phyloP scores from a whole-genome alignment of 2,329 filamentous ascomycete species.

The Neurospora sp. region DNA sequence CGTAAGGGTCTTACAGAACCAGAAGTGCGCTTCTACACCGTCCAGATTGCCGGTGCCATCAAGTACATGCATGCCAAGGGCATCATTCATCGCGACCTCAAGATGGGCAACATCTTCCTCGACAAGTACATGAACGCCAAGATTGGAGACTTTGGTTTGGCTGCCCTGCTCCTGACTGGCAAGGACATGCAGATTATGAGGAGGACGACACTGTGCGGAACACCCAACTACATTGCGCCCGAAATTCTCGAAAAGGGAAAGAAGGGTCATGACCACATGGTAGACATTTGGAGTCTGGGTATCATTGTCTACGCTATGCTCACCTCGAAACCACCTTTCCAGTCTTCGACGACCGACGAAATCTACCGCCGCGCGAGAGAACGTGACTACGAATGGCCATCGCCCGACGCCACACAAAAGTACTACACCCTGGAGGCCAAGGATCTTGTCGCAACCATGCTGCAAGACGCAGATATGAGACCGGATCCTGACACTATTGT shows the following conservation, averaged over 20 bases:
- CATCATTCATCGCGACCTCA: slow-evolving; percentile 92
- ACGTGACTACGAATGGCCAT: slow-evolving; percentile 73
- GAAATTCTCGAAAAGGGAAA: slow-evolving; percentile 92
- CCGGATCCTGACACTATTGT: slow-evolving; percentile 71
- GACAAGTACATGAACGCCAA: slow-evolving; percentile 96
- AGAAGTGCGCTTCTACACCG: slow-evolving; percentile 85
- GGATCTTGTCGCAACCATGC: slow-evolving; percentile 65
- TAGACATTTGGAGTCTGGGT: slow-evolving; percentile 96
- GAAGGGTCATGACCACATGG: slow-evolving; percentile 93
- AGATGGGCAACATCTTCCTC: slow-evolving; percentile 96
- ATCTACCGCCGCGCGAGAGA: slow-evolving; percentile 66
- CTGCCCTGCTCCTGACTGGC: slow-evolving; percentile 82
- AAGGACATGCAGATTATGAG: slow-evolving; percentile 78
- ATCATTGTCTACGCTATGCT: slow-evolving; percentile 98
- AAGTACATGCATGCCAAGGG: slow-evolving; percentile 96
- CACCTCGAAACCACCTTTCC: slow-evolving; percentile 91
- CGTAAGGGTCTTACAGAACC: slow-evolving; percentile 85
- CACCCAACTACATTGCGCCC: slow-evolving; percentile 95
- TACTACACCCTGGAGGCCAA: slow-evolving; percentile 68
- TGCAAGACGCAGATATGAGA: slow-evolving; percentile 65
- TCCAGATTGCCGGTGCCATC: slow-evolving; percentile 92
- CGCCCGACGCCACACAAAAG: slow-evolving; percentile 53
- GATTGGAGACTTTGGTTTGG: slow-evolving; percentile 93
- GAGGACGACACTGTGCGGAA: slow-evolving; percentile 89
- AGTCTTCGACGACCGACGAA: slow-evolving; percentile 80